Percentiles rank a stretch among this genome's conserved stretches.
phyloP scores from a whole-genome alignment of 495 filamentous ascomycete species.

The Hypoxylon trugodes region DNA sequence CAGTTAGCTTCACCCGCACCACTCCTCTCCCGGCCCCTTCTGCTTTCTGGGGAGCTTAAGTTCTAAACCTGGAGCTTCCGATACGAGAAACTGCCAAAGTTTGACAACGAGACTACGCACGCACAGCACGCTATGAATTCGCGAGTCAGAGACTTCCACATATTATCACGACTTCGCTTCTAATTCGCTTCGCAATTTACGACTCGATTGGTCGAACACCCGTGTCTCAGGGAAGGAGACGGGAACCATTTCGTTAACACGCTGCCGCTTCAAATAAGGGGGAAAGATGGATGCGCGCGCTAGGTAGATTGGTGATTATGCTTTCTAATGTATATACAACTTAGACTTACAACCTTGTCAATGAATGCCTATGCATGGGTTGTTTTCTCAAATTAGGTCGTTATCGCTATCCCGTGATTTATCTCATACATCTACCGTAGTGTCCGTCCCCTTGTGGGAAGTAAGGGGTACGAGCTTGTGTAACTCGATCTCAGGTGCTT shows the following conservation, averaged over 20 bases:
- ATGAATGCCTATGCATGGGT: slow-evolving; percentile 15
- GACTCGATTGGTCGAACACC: neutral
- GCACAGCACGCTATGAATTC: neutral
- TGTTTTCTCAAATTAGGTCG: slow-evolving; percentile 1
- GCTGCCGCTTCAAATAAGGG: neutral
- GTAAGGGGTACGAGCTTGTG: too few species aligned
- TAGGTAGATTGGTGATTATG: slow-evolving; percentile 10
- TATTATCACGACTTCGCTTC: slow-evolving; percentile 7
- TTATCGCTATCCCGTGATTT: neutral
- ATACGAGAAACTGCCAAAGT: too few species aligned
- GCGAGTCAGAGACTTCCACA: neutral
- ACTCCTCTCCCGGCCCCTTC: neutral
- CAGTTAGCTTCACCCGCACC: slow-evolving; percentile 17
- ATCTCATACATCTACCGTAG: too few species aligned
- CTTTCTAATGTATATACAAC: slow-evolving; percentile 17
- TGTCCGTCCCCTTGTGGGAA: too few species aligned
- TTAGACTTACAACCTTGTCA: slow-evolving; percentile 15
- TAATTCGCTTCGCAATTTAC: neutral
- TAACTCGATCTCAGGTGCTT: too few species aligned
- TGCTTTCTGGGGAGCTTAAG: neutral
- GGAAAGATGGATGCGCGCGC: slow-evolving; percentile 6
- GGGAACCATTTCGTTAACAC: neutral
- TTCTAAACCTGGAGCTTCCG: too few species aligned
- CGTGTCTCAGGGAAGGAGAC: slow-evolving; percentile 2
- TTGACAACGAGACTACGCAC: neutral